A percentile compares a stretch with the other conserved stretches of the same genome.
phyloP scores from a whole-genome alignment of 495 filamentous ascomycete genomes.

The Alectoria sarmentosa region DNA sequence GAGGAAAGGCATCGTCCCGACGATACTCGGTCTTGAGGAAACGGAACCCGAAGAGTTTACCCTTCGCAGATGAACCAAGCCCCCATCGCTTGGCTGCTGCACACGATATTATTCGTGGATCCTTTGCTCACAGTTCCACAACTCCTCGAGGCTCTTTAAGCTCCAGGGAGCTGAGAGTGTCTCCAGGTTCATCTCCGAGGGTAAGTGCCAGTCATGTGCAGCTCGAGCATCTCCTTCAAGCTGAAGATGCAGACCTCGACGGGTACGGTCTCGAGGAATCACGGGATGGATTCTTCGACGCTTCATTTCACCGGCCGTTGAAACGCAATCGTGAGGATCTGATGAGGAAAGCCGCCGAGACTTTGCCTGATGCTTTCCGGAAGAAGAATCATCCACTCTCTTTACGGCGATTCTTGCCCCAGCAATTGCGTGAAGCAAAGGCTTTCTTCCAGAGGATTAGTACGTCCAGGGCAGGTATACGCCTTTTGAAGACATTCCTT shows the following conservation, averaged over 20 bases:
- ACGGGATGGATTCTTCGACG: conserved; percentile 55
- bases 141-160: conserved; percentile 15
- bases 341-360: conserved; percentile 33
- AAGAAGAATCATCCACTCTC: conserved; percentile 40
- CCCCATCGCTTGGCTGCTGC: not conserved
- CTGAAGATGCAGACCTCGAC: conserved; percentile 36
- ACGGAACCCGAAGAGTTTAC: not conserved
- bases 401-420: conserved; percentile 37
- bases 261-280: conserved; percentile 48
- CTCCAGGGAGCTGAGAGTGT: not conserved
- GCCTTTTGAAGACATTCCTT: conserved; percentile 44
- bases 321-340: conserved; percentile 25
- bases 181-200: conserved; percentile 25
- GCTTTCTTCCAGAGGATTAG: conserved; percentile 31
- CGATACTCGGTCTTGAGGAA: conserved; percentile 1
- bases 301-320: conserved; percentile 43
- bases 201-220: conserved; percentile 31
- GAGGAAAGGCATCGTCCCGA: not conserved
- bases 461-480: conserved; percentile 42
- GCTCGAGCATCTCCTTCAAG: conserved; percentile 36
- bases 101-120: conserved; percentile 30
- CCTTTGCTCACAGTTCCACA: conserved; percentile 23
- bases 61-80: not conserved
- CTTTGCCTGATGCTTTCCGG: conserved; percentile 33
- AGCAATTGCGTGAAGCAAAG: conserved; percentile 37